Base-by-base conservation (phyloP, 331 rosid genomes). In the Dryas integrifolia region DNA sequence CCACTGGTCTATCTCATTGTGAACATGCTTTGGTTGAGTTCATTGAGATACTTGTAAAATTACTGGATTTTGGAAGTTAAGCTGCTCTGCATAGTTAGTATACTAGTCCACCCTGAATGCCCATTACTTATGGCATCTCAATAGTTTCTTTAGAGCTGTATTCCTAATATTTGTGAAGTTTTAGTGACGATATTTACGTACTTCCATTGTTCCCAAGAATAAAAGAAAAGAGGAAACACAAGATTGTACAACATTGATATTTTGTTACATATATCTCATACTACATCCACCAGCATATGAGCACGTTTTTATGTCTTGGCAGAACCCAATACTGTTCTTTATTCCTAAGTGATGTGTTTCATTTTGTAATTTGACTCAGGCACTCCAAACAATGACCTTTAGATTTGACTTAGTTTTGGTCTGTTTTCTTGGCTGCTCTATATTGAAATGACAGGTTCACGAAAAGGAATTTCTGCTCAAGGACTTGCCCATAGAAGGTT, bases 391-490 rank as follows among this genome's bases (percentile, higher is more conserved):
- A 30, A 30, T 30, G 35, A 30, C 35, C 35, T 30, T 30, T 30
- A 30, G 35, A 30, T 30, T 30, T 30, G 35, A 30, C 51, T 44
- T 9, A 49, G 38, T 12, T 52, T 9, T 5, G 45, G 3, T 56
- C 65, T 61, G 48, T 60, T 40, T 26, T 44, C 40, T 38, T 83
- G 21, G 61, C 73, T 78, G 55, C 38, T 44, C 67, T 18, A 21
- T 61, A 51, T 14, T 1, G n/a, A 4, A 55, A 13, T 79, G 73
- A 71, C 88, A 93, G 98, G 91, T 87, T 74, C 87, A 79, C 70
- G 94, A 87, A 76, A 93, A 91, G 86, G 92, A 89, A 67, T 89
- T 85, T 89, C 87, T 94, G 72, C 97, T 94, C 9, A 80, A 86
- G 78, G 97, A 94, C 82, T 72, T 91, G 84, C 84, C 65, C 52